These are phyloP conservation scores for Actinomortierella ambigua DNA, from an alignment of 371 early-diverging fungal genomes.

Conservation along the genomic window DNA sequence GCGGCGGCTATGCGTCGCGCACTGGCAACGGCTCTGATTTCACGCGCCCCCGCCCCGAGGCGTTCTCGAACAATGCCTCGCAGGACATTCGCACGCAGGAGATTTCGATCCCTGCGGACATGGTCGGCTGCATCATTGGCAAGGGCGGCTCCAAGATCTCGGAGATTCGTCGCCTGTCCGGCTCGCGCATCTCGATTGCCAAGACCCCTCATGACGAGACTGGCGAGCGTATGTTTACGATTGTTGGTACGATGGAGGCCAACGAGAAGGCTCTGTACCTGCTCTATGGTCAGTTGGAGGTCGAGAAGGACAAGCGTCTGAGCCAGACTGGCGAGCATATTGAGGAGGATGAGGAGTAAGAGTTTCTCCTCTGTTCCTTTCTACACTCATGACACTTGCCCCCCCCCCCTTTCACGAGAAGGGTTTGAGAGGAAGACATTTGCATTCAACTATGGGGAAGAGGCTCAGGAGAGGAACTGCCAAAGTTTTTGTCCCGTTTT, in stretches of 20 bases:
- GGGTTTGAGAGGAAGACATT: not conserved
- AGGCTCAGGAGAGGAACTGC: not conserved
- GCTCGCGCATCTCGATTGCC: conserved; percentile 86
- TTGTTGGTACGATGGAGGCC: conserved; percentile 83
- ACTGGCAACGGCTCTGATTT: conserved; percentile 60
- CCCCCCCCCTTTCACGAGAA: not conserved
- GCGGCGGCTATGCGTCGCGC: conserved; percentile 60
- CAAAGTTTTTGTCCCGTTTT: not conserved
- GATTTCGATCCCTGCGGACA: conserved; percentile 88
- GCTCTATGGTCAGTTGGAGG: conserved; percentile 86
- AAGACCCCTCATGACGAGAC: conserved; percentile 76
- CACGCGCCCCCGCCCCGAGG: conserved; percentile 34
- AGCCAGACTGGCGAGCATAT: conserved; percentile 41
- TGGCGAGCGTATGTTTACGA: conserved; percentile 88
- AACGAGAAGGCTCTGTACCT: conserved; percentile 89
- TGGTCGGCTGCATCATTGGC: conserved; percentile 96
- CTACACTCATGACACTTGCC: not conserved
- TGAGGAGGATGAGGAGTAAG: conserved; percentile 44
- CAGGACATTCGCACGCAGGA: conserved; percentile 67
- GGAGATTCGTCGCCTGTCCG: conserved; percentile 86
- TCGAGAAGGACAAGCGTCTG: conserved; percentile 82
- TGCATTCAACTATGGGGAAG: not conserved
- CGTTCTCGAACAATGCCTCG: not conserved
- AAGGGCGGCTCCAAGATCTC: conserved; percentile 89
- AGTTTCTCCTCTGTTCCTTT: not conserved